Percentiles rank a stretch among this genome's conserved stretches.
These are phyloP conservation scores for Fusarium sacchari DNA, from an alignment of 2,329 filamentous ascomycete species.

Conservation along the genomic window DNA sequence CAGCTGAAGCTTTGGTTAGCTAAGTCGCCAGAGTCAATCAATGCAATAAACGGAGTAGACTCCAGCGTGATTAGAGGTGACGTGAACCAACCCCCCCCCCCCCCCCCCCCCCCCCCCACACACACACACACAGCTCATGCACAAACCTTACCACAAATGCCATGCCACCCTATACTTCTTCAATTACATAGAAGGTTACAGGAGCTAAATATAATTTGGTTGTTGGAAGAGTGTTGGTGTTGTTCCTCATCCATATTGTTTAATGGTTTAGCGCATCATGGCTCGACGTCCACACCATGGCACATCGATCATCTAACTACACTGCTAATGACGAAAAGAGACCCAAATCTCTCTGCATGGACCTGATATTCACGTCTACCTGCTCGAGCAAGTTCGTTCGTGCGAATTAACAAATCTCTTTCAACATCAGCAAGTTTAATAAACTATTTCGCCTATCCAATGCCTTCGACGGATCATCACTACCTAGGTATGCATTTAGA, in stretches of 20 bases:
- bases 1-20: constrained; percentile 7
- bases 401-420: neutral
- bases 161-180: neutral
- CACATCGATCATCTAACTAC: neutral
- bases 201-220: neutral
- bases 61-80: constrained; percentile 31
- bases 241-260: too few species aligned
- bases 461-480: constrained; percentile 33
- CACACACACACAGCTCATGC: constrained; percentile 1
- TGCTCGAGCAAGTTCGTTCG: neutral
- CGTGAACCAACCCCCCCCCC: constrained; percentile 28
- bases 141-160: constrained; percentile 8
- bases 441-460: constrained; percentile 28
- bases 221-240: neutral
- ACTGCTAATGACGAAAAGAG: neutral
- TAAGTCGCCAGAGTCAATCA: constrained; percentile 23
- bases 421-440: neutral
- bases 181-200: neutral
- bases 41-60: constrained; percentile 30
- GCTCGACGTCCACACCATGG: neutral
- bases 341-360: neutral
- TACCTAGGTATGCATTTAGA: constrained; percentile 28
- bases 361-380: neutral
- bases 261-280: neutral
- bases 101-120: neutral